phyloP scores from a whole-genome alignment of 805 yeast genomes.

The Candida incommunis region DNA sequence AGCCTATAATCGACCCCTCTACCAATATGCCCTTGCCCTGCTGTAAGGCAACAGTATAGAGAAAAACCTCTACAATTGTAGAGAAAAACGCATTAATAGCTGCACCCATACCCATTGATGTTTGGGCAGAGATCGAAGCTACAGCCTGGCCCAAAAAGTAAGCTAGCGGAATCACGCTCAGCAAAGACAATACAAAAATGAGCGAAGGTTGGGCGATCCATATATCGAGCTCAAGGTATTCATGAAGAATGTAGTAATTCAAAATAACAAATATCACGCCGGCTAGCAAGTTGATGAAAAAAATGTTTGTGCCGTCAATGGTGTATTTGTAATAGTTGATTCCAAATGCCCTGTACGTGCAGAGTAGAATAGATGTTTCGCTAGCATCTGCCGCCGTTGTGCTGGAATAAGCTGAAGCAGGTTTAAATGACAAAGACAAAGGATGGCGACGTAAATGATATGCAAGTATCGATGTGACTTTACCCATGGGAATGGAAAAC shows the following conservation, averaged over 20 bases:
- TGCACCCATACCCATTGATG: slow-evolving; percentile 98
- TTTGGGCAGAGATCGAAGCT: slow-evolving; percentile 97
- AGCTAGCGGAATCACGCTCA: slow-evolving; percentile 85
- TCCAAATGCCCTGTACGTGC: slow-evolving; percentile 89
- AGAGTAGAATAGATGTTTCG: slow-evolving; percentile 46
- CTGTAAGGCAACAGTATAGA: slow-evolving; percentile 80
- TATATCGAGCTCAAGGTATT: slow-evolving; percentile 25
- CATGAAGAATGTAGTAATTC: slow-evolving; percentile 55
- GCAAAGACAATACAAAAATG: slow-evolving; percentile 60
- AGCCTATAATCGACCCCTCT: slow-evolving; percentile 92
- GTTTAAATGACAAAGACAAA: slow-evolving; percentile 65
- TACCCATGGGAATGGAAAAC: slow-evolving; percentile 88
- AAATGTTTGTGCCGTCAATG: slow-evolving; percentile 88
- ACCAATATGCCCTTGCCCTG: slow-evolving; percentile 81
- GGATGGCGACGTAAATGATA: slow-evolving; percentile 84
- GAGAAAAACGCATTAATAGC: slow-evolving; percentile 96
- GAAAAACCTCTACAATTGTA: slow-evolving; percentile 82
- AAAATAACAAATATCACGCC: slow-evolving; percentile 71
- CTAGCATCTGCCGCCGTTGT: slow-evolving; percentile 16
- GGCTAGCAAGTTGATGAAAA: slow-evolving; percentile 70
- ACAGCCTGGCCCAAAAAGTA: slow-evolving; percentile 98
- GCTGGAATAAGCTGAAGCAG: slow-evolving; percentile 21
- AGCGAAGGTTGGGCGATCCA: slow-evolving; percentile 47
- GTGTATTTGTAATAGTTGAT: slow-evolving; percentile 91
- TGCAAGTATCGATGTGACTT: slow-evolving; percentile 51